These are phyloP conservation scores for Starmerella asiatica DNA, from an alignment of 805 yeast species.

Conservation along the genomic window DNA sequence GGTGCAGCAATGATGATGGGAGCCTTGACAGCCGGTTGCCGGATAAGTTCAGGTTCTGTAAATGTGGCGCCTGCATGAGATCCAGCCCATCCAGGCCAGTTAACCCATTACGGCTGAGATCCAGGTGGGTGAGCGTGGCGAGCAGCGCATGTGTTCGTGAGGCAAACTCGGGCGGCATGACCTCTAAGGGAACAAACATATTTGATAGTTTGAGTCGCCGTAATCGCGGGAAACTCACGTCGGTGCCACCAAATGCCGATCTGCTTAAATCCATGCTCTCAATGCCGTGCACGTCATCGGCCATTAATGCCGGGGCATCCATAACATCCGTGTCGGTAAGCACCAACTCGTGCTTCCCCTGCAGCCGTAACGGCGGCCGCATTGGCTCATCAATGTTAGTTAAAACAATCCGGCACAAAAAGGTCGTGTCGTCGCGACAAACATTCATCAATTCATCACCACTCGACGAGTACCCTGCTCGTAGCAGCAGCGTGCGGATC, in stretches of 20 bases:
- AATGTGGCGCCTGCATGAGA: constrained; percentile 37
- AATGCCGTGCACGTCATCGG: constrained; percentile 5
- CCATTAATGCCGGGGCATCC: constrained; percentile 14
- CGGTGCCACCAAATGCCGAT: constrained; percentile 13
- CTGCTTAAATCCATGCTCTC: constrained; percentile 11
- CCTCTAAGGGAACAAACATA: constrained; percentile 2
- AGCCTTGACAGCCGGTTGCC: constrained; percentile 52
- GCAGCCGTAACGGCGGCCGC: constrained; percentile 14
- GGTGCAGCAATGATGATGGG: constrained; percentile 29
- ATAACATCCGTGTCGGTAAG: constrained; percentile 11
- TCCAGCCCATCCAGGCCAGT: constrained; percentile 32
- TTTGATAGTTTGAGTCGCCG: constrained; percentile 1
- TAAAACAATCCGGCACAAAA: constrained; percentile 19
- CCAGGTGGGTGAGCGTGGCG: constrained; percentile 48
- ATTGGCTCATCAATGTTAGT: constrained; percentile 12
- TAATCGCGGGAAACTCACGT: constrained; percentile 4
- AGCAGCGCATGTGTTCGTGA: background rate
- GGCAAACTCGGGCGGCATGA: background rate
- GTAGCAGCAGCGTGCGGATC: constrained; percentile 10
- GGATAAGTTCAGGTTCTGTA: constrained; percentile 55
- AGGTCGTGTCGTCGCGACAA: constrained; percentile 20
- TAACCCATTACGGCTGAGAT: constrained; percentile 66
- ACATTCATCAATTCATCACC: constrained; percentile 12
- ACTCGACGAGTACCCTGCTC: constrained; percentile 16
- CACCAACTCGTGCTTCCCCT: constrained; percentile 9